Percentiles rank a stretch among this genome's conserved stretches.
Conservation (phyloP, 805 yeast genomes). For the Yamadazyma ubonensis region DNA sequence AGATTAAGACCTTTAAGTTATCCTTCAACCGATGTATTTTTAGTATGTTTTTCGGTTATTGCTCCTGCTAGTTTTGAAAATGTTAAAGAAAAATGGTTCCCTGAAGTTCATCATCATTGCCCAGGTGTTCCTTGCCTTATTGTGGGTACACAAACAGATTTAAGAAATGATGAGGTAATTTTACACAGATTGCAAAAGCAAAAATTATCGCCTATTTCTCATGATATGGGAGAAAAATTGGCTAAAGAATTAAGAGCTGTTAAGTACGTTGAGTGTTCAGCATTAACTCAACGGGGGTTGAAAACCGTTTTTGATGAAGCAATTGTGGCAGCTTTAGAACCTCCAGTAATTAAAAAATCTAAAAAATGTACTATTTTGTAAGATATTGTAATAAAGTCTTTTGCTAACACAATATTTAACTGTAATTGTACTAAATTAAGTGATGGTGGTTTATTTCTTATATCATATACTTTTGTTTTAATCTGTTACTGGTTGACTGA, state of each 20-base stretch:
- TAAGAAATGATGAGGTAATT: slow-evolving; percentile 89
- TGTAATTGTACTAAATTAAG: too few relatives aligned
- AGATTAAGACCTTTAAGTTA: slow-evolving; percentile 93
- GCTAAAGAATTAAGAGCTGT: slow-evolving; percentile 95
- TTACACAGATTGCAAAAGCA: slow-evolving; percentile 88
- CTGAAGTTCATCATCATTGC: slow-evolving; percentile 94
- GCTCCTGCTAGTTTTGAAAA: slow-evolving; percentile 97
- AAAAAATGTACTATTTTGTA: slow-evolving; percentile 86
- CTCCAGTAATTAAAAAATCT: slow-evolving; percentile 80
- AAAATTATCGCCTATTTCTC: slow-evolving; percentile 79
- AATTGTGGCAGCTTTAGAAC: slow-evolving; percentile 96
- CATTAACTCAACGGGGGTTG: slow-evolving; percentile 93
- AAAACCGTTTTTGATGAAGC: slow-evolving; percentile 99
- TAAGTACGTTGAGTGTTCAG: slow-evolving; percentile 96
- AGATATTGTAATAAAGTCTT: slow-evolving; percentile 4
- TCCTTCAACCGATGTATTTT: slow-evolving; percentile 95
- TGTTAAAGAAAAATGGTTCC: slow-evolving; percentile 98
- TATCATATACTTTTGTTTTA: slow-evolving; percentile 4
- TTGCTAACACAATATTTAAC: too few relatives aligned
- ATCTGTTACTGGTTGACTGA: slow-evolving; percentile 12
- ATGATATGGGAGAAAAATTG: slow-evolving; percentile 86
- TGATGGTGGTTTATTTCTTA: slow-evolving; percentile 5
- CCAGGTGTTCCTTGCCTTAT: slow-evolving; percentile 97
- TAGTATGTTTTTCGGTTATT: slow-evolving; percentile 94
- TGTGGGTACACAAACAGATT: slow-evolving; percentile 95